Conservation (phyloP, 768 basidiomycete genomes). For the Lactarius psammicola region DNA sequence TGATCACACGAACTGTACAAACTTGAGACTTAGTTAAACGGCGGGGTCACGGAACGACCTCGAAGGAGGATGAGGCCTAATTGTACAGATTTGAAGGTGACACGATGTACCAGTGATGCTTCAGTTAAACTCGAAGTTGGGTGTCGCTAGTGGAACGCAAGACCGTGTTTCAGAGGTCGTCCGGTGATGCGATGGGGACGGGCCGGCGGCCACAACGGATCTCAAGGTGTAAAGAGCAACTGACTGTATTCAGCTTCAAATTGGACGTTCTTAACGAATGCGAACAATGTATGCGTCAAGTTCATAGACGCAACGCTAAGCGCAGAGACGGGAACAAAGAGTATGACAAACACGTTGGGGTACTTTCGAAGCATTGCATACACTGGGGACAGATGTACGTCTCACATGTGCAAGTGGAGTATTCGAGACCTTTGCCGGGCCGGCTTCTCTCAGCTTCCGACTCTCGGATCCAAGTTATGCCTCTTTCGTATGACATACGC, state of each 20-base stretch:
- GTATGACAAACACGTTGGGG: conserved; percentile 3
- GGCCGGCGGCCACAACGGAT: too few relatives aligned
- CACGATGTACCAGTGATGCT: too few relatives aligned
- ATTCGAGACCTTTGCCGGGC: too few relatives aligned
- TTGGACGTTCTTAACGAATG: conserved; percentile 1
- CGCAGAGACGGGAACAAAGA: background rate
- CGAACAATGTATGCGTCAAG: conserved; percentile 3
- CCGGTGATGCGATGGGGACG: background rate
- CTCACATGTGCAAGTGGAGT: too few relatives aligned
- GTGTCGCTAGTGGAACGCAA: background rate
- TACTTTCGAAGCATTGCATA: background rate
- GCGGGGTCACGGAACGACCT: too few relatives aligned
- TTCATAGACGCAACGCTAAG: conserved; percentile 9
- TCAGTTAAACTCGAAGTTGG: conserved; percentile 4
- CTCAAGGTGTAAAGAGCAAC: background rate
- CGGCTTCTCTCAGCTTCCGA: too few relatives aligned
- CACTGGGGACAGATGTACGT: too few relatives aligned
- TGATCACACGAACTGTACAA: too few relatives aligned
- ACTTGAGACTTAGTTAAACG: background rate
- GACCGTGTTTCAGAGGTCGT: background rate
- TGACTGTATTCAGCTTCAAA: background rate
- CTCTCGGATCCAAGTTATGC: too few relatives aligned
- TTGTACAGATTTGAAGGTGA: too few relatives aligned
- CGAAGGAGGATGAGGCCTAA: too few relatives aligned
- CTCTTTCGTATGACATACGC: too few relatives aligned